These are phyloP conservation scores for Cadophora luteo-olivacea DNA, from an alignment of 2,329 filamentous ascomycete species.

Conservation along the genomic window DNA sequence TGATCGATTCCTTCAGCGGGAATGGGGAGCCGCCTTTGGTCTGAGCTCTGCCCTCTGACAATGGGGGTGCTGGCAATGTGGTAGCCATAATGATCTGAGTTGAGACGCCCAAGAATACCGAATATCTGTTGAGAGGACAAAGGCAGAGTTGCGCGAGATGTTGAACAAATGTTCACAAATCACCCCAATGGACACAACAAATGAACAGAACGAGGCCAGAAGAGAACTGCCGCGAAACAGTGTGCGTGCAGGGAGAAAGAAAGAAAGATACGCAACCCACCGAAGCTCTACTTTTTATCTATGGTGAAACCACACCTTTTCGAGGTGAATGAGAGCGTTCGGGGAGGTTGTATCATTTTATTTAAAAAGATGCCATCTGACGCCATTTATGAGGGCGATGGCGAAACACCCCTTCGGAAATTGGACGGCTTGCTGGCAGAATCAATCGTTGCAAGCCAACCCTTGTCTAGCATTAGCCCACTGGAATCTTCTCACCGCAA, in stretches of 20 bases:
- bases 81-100: neutral
- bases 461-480: constrained; percentile 14
- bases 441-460: constrained; percentile 13
- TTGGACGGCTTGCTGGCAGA: constrained; percentile 11
- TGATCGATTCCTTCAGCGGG: constrained; percentile 9
- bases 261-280: constrained; percentile 5
- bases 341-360: constrained; percentile 34
- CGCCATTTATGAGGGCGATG: constrained; percentile 28
- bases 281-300: constrained; percentile 19
- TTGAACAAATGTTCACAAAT: neutral
- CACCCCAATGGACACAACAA: neutral
- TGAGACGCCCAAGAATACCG: neutral
- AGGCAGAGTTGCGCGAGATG: neutral
- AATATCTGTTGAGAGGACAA: neutral
- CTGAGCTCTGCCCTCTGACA: neutral
- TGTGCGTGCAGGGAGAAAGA: neutral
- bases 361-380: constrained; percentile 31
- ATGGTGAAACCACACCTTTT: constrained; percentile 12
- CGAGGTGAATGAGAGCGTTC: constrained; percentile 15
- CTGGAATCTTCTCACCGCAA: constrained; percentile 20
- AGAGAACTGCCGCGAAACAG: neutral
- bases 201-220: constrained; percentile 4
- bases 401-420: constrained; percentile 24
- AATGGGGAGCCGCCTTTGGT: neutral
- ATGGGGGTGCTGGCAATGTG: neutral